Base-by-base conservation (phyloP, 2,329 filamentous ascomycete genomes). In the Myriosclerotinia duriaeana region DNA sequence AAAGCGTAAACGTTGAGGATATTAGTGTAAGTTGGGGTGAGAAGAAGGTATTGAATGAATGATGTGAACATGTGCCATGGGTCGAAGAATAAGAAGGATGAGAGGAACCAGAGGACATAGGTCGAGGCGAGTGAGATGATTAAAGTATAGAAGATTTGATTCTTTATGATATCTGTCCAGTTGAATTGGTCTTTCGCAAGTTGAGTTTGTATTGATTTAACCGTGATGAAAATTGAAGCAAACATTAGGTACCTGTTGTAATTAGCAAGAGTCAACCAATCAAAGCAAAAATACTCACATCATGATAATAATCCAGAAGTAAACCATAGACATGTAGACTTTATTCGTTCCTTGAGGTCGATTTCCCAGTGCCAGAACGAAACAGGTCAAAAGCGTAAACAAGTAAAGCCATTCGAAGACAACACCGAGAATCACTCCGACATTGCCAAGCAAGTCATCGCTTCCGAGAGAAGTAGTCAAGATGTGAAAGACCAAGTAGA, bases 11-110 rank as follows among this genome's bases (percentile, higher is more conserved):
- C 93, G 78, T 99, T 95, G 3, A 99, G 84, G 0, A 92, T 98
- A 81, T 94, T 98, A 79, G 99, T 96, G 81, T 98, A 99, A 46
- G 85, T 89, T 0, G 95, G 95, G 44, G 99, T 83, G 40, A 99
- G 87, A 56, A 93, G 85, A 77, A 99, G 97, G 82, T 99, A 99
- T 78, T 97, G 94, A 0, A 84, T 85, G 0, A 91, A 88, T 0
- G 89, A 94, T 20, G 95, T 99, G 80, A 99, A 90, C 91, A 99
- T 95, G 82, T 99, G 95, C 95, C 95, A 99, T 0, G 95, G 95
- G 73, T 99, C 96, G 58, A 99, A 86, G 79, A 99, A 99, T 69
- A 99, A 80, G 80, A 99, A 92, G 34, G 90, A 95, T 88, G 96
- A 97, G 79, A 97, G 78, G 81, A 99, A 95, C 83, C 98, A 99